Conservation (phyloP, 257 asterid genomes). For the Gentiana macrophylla region DNA sequence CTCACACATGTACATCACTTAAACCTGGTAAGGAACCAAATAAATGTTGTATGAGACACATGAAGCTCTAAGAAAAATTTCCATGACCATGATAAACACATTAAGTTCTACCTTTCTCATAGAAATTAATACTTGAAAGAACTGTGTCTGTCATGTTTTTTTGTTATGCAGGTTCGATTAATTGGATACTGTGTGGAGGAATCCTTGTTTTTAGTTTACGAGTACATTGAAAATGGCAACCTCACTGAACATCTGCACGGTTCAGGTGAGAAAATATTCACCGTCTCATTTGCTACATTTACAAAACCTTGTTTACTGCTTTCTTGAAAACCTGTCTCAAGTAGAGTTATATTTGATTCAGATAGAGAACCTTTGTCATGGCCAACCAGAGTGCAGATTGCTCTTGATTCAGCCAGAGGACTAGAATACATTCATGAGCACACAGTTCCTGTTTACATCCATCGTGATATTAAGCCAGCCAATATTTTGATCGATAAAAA, state of each 20-base stretch:
- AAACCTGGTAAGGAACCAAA: conserved; percentile 50
- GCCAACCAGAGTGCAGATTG: conserved; percentile 70
- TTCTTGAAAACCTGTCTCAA: conserved; percentile 3
- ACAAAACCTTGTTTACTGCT: too few species aligned
- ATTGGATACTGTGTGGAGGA: conserved; percentile 79
- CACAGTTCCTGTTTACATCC: conserved; percentile 79
- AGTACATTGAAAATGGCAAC: conserved; percentile 78
- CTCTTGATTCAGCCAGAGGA: conserved; percentile 93
- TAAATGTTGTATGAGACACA: too few species aligned
- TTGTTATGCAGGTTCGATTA: conserved; percentile 52
- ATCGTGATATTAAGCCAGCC: conserved; percentile 74
- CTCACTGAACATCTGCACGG: conserved; percentile 72
- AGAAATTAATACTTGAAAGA: too few species aligned
- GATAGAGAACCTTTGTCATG: conserved; percentile 51
- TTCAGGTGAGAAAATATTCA: conserved; percentile 30
- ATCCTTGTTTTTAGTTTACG: conserved; percentile 70
- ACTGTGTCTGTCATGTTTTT: too few species aligned
- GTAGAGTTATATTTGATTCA: conserved; percentile 2
- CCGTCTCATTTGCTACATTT: neutral
- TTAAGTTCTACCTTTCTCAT: too few species aligned
- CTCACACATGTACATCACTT: conserved; percentile 84
- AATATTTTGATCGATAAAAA: conserved; percentile 68
- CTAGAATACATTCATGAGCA: conserved; percentile 93
- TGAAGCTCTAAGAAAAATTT: too few species aligned
- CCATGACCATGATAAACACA: too few species aligned